Evolutionary conservation across 306 rosid genomes (phyloP).

Genomic region (Elaeagnus macrophylla): DNA sequence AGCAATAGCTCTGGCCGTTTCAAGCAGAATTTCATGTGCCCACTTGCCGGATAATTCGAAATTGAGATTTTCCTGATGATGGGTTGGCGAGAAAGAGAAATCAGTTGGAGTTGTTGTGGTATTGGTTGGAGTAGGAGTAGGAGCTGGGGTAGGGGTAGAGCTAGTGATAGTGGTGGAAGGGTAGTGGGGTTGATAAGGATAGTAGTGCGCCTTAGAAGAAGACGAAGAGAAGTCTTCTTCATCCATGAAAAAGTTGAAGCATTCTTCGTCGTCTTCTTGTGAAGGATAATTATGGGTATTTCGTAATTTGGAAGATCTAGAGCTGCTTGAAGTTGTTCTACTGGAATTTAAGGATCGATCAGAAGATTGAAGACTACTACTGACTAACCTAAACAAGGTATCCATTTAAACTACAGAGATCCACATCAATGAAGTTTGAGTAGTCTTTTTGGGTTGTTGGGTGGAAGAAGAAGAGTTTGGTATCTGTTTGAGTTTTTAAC

Average conservation of each 20-base stretch:
- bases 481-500: constrained; percentile 55
- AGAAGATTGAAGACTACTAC: constrained; percentile 36
- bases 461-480: constrained; percentile 15
- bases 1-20: constrained; percentile 64
- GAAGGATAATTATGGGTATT: constrained; percentile 22
- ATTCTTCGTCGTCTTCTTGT: constrained; percentile 58
- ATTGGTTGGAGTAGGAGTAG: constrained; percentile 11
- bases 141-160: constrained; percentile 17
- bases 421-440: constrained; percentile 31
- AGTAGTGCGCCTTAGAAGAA: constrained; percentile 57
- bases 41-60: constrained; percentile 60
- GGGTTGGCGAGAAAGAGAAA: constrained; percentile 38
- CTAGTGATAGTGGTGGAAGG: constrained; percentile 22
- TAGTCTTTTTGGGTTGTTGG: background rate
- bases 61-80: constrained; percentile 38
- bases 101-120: constrained; percentile 20
- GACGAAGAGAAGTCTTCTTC: constrained; percentile 87
- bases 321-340: constrained; percentile 65
- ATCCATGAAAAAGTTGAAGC: constrained; percentile 98
- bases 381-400: constrained; percentile 82
- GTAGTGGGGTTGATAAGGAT: constrained; percentile 32
- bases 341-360: constrained; percentile 79
- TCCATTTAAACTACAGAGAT: constrained; percentile 65
- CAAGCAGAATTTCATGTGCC: constrained; percentile 54
- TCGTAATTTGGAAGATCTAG: constrained; percentile 53